Evolutionary conservation across 495 filamentous ascomycete genomes (phyloP).

Genomic region (Talaromyces adpressus): DNA sequence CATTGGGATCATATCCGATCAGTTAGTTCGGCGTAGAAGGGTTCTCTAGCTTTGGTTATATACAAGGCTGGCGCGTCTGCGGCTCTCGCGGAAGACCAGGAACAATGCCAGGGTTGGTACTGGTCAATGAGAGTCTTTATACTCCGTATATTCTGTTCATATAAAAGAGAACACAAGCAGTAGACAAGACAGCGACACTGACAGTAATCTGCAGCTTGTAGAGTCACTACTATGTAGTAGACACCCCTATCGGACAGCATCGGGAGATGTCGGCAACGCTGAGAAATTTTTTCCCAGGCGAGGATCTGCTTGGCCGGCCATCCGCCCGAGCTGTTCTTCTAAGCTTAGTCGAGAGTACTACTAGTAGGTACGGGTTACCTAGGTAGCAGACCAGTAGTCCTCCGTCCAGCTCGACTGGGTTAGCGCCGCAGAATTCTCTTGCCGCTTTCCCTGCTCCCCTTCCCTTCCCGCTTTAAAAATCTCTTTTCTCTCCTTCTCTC

Average conservation of each 20-base stretch:
- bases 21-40: background rate
- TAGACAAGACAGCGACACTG: background rate
- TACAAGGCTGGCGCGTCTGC: background rate
- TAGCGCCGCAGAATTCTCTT: constrained; percentile 21
- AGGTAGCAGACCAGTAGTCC: background rate
- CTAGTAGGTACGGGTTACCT: constrained; percentile 13
- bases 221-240: background rate
- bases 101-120: background rate
- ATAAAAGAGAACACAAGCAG: background rate
- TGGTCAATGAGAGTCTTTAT: background rate
- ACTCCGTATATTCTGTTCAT: too few relatives aligned
- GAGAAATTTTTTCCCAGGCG: constrained; percentile 1
- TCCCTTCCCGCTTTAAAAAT: constrained; percentile 36
- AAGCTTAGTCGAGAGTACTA: background rate
- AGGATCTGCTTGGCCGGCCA: background rate
- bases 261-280: constrained; percentile 39
- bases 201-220: too few relatives aligned
- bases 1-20: background rate
- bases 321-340: constrained; percentile 15
- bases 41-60: background rate
- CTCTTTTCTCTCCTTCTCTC: constrained; percentile 31
- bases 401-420: constrained; percentile 6
- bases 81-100: background rate
- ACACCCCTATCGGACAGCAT: constrained; percentile 11
- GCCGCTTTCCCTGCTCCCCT: constrained; percentile 20